Evolutionary conservation across 495 filamentous ascomycete genomes (phyloP).

Genomic region (Penicillium alfredii): DNA sequence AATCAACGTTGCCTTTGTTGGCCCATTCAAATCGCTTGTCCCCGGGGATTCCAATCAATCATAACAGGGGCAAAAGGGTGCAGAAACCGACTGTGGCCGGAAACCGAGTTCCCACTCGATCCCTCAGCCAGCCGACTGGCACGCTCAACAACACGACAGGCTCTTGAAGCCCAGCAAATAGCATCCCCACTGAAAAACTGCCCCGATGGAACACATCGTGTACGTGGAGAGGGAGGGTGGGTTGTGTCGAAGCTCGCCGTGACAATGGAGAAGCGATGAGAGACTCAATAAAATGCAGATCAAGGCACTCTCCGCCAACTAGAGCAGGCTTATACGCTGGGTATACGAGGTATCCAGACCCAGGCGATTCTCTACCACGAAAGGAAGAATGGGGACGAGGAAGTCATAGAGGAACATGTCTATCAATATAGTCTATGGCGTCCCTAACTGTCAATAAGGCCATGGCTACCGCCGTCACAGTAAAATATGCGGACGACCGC

Average conservation of each 20-base stretch:
- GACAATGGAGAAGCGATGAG: constrained; percentile 13
- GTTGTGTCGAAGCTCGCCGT: constrained; percentile 24
- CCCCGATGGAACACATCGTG: constrained; percentile 17
- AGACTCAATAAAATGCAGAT: constrained; percentile 18
- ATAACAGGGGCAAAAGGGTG: constrained; percentile 11
- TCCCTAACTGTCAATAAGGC: constrained; percentile 17
- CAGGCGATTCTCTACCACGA: constrained; percentile 23
- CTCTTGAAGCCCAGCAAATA: constrained; percentile 19
- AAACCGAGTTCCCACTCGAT: constrained; percentile 12
- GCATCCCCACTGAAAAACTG: constrained; percentile 11
- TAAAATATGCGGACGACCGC: constrained; percentile 22
- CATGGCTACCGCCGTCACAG: constrained; percentile 19
- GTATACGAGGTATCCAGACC: constrained; percentile 15
- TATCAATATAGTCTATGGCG: constrained; percentile 54
- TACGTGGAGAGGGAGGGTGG: constrained; percentile 28
- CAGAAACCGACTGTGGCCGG: too few species aligned
- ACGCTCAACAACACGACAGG: constrained; percentile 20
- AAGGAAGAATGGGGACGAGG: constrained; percentile 24
- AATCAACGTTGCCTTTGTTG: constrained; percentile 1
- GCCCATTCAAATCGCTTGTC: constrained; percentile 19
- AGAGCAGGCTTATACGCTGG: constrained; percentile 17
- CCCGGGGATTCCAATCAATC: constrained; percentile 18
- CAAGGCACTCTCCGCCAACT: constrained; percentile 18
- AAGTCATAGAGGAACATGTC: constrained; percentile 27
- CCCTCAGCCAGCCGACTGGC: constrained; percentile 22